Conservation (phyloP, 169 alveolate species). For the Babesia ovata region DNA sequence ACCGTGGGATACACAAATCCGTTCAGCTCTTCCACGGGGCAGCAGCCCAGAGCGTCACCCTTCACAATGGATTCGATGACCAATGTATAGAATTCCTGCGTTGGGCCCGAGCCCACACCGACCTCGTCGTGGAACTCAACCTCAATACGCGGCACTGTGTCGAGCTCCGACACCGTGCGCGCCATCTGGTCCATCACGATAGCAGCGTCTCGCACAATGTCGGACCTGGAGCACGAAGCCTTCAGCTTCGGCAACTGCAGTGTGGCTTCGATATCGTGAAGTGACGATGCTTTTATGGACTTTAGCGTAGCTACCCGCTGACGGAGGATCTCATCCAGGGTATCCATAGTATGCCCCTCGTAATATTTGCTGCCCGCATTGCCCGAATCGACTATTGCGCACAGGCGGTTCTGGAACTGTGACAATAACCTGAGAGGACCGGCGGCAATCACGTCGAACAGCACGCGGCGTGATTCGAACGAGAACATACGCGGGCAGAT, state of each 20-base stretch:
- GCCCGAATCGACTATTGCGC: slow-evolving; percentile 1
- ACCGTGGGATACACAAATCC: slow-evolving; percentile 15
- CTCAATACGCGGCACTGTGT: slow-evolving; percentile 39
- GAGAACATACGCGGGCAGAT: slow-evolving; percentile 52
- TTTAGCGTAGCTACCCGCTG: slow-evolving; percentile 2
- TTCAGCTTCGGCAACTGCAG: slow-evolving; percentile 36
- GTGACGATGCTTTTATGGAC: not conserved
- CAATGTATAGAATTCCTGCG: slow-evolving; percentile 72
- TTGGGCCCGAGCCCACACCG: slow-evolving; percentile 80
- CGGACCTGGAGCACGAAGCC: slow-evolving; percentile 6
- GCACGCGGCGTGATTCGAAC: slow-evolving; percentile 25
- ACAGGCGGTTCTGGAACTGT: slow-evolving; percentile 21
- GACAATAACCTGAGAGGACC: slow-evolving; percentile 35
- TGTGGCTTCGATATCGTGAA: slow-evolving; percentile 19
- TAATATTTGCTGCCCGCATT: not conserved
- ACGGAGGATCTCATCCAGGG: slow-evolving; percentile 45
- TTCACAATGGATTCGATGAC: slow-evolving; percentile 55
- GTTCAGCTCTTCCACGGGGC: not conserved
- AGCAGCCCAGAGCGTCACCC: not conserved
- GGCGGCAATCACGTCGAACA: slow-evolving; percentile 21
- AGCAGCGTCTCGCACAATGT: slow-evolving; percentile 32
- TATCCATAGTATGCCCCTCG: slow-evolving; percentile 13
- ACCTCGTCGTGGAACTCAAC: slow-evolving; percentile 66
- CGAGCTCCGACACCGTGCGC: slow-evolving; percentile 1
- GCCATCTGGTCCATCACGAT: slow-evolving; percentile 22